Percentiles rank a stretch among this genome's conserved stretches.
Evolutionary conservation across 2,329 filamentous ascomycete species (phyloP).

Genomic region (Arthrobotrys musiformis): DNA sequence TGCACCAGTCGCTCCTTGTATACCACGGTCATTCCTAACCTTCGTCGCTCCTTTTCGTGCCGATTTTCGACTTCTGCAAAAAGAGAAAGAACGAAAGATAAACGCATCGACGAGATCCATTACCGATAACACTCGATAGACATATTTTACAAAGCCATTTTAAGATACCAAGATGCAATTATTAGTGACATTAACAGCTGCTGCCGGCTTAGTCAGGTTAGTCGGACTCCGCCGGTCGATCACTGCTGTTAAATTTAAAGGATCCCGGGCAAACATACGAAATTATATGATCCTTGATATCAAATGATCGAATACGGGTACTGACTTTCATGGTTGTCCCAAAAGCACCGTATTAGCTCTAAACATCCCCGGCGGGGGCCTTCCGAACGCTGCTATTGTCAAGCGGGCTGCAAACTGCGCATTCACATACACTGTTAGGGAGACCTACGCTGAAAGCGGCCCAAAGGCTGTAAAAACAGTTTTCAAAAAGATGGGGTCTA

Average conservation of each 20-base stretch:
- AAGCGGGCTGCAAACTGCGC: not conserved
- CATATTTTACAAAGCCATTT: not conserved
- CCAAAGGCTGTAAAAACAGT: not conserved
- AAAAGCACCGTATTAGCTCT: not conserved
- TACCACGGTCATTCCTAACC: not conserved
- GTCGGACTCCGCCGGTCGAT: not conserved
- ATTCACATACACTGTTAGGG: not conserved
- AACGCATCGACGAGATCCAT: not conserved
- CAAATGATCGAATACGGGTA: not conserved
- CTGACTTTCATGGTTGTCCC: not conserved
- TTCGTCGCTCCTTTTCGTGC: not conserved
- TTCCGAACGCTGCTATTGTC: not conserved
- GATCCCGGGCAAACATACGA: no score
- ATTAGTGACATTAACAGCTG: not conserved
- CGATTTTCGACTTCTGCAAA: not conserved
- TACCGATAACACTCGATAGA: not conserved
- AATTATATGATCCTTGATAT: no score
- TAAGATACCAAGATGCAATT: not conserved
- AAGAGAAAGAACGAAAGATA: no score
- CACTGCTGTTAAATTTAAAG: no score
- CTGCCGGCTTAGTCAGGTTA: constrained; percentile 1
- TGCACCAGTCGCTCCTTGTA: not conserved
- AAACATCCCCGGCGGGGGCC: not conserved
- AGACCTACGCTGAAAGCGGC: not conserved
- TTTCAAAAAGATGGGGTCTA: not conserved